Evolutionary conservation across 306 rosid species (phyloP), one percentile per base, ranked within the genome.

Genomic region (Pterocarpus macrocarpus): DNA sequence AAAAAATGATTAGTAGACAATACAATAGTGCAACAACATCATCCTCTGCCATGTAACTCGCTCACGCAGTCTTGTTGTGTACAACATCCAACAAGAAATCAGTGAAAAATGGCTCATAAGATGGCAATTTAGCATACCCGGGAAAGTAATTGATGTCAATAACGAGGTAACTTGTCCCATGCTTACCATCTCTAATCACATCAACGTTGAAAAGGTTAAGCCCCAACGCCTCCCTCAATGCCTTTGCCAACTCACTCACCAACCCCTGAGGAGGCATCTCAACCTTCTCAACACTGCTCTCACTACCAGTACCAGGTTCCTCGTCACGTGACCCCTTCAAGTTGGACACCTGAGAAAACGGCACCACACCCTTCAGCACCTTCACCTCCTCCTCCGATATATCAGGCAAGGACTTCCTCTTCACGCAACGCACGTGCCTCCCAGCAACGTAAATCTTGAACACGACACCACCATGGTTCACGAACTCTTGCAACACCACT

Each of bases 91-190:
- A 58, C 81, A 90, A 82, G 76, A 91, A 92, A 64, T 85, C 41
- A 1, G 91, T 90, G 69, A 92, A 38, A 57, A 89, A 74, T 0
- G 63, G 12, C 55, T 89, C 92, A 59, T 71, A 92, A 68, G 56
- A 44, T 3, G 95, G 92, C 71, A 88, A 41, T 68, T 92, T 92
- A 1, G 85, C 89, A 62, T 80, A 92, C n/a, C 97, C 95, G 0
- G 95, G 95, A 72, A 91, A 91, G 84, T 92, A 92, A 64, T 92
- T 92, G 83, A 92, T 87, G 78, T 92, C 97, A 77, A 92, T 85
- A 1, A 91, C 89, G 41, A 59, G 68, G 28, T 90, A 91, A 84
- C 86, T 85, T 22, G 55, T 56, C 0, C 13, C 52, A 55, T 84
- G 76, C 0, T 28, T 44, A 35, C 53, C 75, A 76, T 87, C 91